These are phyloP conservation scores for Arthrobotrys megalospora DNA, from an alignment of 2,329 filamentous ascomycete genomes.

Conservation along the genomic window DNA sequence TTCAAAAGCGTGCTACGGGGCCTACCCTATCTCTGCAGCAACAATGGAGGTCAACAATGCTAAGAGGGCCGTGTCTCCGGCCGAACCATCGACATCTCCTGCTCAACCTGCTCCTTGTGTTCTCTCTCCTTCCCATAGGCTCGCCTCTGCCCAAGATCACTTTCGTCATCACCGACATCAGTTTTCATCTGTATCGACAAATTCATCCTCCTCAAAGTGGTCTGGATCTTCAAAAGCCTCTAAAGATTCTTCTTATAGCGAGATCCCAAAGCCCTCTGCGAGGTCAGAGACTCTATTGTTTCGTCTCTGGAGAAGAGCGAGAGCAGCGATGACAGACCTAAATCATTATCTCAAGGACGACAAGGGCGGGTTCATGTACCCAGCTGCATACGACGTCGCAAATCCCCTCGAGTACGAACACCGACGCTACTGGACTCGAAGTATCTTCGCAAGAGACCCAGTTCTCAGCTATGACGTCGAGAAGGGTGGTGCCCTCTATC, in stretches of 20 bases:
- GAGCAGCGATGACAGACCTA: constrained; percentile 26
- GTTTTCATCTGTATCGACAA: neutral
- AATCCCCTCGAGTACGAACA: constrained; percentile 47
- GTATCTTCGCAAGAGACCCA: constrained; percentile 48
- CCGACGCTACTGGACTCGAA: constrained; percentile 45
- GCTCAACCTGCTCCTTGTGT: constrained; percentile 6
- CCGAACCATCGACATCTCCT: neutral
- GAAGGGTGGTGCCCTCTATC: constrained; percentile 31
- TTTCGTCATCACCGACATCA: neutral
- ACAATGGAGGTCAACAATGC: constrained; percentile 16
- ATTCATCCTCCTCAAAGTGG: neutral
- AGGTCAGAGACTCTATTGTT: neutral
- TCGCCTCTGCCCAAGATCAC: neutral
- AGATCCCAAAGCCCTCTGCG: neutral
- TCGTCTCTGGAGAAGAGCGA: constrained; percentile 12
- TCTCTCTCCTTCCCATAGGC: neutral
- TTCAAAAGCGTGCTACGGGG: constrained; percentile 21
- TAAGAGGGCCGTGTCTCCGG: neutral
- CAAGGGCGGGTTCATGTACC: constrained; percentile 45
- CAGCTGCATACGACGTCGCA: constrained; percentile 30
- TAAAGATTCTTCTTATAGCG: neutral
- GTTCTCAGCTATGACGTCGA: constrained; percentile 54
- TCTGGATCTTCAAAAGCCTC: neutral
- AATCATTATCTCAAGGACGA: constrained; percentile 32
- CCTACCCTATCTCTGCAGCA: constrained; percentile 3